A percentile compares a stretch with the other conserved stretches of the same genome.
phyloP scores from a whole-genome alignment of 306 rosid species.

The Quercus wislizeni region DNA sequence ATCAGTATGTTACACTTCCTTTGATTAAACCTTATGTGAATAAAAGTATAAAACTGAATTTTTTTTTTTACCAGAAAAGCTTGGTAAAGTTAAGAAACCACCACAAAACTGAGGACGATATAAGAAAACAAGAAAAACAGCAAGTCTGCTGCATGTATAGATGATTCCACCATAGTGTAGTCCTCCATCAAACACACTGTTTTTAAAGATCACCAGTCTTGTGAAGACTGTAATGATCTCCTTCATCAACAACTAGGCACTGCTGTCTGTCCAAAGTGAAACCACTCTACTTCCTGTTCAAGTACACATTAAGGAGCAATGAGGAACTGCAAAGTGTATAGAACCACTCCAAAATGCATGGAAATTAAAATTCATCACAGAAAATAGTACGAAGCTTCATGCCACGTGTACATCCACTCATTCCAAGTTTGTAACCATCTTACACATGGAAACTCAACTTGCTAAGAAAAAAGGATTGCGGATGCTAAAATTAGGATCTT shows the following conservation, averaged over 20 bases:
- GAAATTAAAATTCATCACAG: background rate
- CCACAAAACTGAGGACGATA: background rate
- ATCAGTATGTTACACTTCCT: background rate
- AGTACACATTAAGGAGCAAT: slow-evolving; percentile 2
- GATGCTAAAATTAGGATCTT: too few species aligned
- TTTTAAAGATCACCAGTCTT: background rate
- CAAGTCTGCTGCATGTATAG: background rate
- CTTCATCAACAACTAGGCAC: background rate
- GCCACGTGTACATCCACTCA: background rate
- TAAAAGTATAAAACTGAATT: background rate
- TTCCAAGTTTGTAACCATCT: background rate
- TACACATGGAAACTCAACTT: too few species aligned
- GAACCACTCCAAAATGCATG: background rate
- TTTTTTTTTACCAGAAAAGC: background rate
- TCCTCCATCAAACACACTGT: background rate
- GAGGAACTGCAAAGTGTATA: background rate
- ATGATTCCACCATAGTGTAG: background rate
- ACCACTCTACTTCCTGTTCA: slow-evolving; percentile 33
- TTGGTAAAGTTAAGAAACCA: background rate
- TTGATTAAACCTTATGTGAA: background rate
- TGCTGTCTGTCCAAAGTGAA: background rate
- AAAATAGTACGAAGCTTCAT: background rate
- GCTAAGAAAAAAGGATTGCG: too few species aligned
- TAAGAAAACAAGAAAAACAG: background rate
- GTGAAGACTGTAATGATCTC: background rate